Evolutionary conservation across 192 early-diverging fungal species (phyloP).

Genomic region (Podochytrium sp.): DNA sequence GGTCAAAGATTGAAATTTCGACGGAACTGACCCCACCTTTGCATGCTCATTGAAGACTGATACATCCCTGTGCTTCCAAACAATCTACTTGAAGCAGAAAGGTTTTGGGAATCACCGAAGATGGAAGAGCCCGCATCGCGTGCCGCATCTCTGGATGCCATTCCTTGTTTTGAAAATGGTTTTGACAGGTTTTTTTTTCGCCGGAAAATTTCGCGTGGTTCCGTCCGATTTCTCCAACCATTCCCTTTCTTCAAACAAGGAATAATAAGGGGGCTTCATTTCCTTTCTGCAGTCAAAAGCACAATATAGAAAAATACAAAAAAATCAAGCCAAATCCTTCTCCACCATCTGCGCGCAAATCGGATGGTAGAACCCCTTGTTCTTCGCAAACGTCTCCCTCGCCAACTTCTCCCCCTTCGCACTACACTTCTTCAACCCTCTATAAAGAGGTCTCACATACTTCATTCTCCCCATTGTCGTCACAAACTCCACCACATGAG

Average conservation of each 20-base stretch:
- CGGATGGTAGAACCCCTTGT: slow-evolving; percentile 89
- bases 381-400: slow-evolving; percentile 73
- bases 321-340: slow-evolving; percentile 76
- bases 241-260: no score
- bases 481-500: slow-evolving; percentile 78
- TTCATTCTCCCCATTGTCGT: slow-evolving; percentile 94
- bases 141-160: no score
- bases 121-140: no score
- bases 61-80: background rate
- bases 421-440: slow-evolving; percentile 3
- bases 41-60: background rate
- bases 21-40: background rate
- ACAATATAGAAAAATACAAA: no score
- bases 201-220: no score
- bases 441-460: slow-evolving; percentile 83
- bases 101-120: background rate
- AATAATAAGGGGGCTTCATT: no score
- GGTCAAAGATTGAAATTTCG: background rate
- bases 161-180: no score
- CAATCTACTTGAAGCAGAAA: background rate
- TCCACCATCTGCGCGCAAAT: slow-evolving; percentile 89
- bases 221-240: no score
- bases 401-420: slow-evolving; percentile 57
- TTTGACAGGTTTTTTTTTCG: no score
- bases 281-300: no score